These are phyloP conservation scores for Apiospora kogelbergensis DNA, from an alignment of 2,329 filamentous ascomycete genomes.

Conservation along the genomic window DNA sequence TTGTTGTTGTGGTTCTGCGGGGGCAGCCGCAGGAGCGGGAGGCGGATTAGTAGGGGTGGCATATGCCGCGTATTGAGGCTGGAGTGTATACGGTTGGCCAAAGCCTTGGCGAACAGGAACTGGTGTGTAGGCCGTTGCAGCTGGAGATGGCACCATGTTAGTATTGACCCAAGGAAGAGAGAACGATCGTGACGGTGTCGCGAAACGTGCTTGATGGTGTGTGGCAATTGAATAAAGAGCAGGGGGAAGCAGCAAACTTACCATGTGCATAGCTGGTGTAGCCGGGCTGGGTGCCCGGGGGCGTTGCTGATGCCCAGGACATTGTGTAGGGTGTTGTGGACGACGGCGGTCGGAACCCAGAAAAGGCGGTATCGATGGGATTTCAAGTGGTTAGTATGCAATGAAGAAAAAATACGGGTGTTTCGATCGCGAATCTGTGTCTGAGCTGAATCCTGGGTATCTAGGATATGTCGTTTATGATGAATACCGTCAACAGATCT, in stretches of 20 bases:
- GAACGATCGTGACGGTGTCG: background rate
- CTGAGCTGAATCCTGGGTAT: background rate
- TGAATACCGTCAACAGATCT: background rate
- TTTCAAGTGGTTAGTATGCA: slow-evolving; percentile 6
- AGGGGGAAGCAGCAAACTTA: slow-evolving; percentile 5
- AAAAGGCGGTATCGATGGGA: background rate
- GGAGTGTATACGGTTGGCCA: slow-evolving; percentile 29
- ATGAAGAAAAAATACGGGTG: background rate
- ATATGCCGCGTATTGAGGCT: slow-evolving; percentile 29
- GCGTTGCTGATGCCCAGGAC: slow-evolving; percentile 20
- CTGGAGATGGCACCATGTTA: slow-evolving; percentile 31
- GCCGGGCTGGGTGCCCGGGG: slow-evolving; percentile 25
- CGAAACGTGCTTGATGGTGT: background rate
- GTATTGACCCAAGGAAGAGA: slow-evolving; percentile 15
- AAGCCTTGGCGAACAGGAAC: slow-evolving; percentile 43
- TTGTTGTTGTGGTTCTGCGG: slow-evolving; percentile 36
- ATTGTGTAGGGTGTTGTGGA: slow-evolving; percentile 8
- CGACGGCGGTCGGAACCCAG: background rate
- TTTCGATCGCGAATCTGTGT: background rate
- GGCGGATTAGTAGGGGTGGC: slow-evolving; percentile 33
- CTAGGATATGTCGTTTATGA: background rate
- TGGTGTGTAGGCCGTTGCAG: slow-evolving; percentile 40
- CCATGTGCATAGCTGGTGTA: slow-evolving; percentile 28
- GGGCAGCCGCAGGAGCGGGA: slow-evolving; percentile 28
- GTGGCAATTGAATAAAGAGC: background rate